Percentiles rank a stretch among this genome's conserved stretches.
phyloP scores from a whole-genome alignment of 2,329 filamentous ascomycete species.

The Immersiporthe knoxdaviesiana region DNA sequence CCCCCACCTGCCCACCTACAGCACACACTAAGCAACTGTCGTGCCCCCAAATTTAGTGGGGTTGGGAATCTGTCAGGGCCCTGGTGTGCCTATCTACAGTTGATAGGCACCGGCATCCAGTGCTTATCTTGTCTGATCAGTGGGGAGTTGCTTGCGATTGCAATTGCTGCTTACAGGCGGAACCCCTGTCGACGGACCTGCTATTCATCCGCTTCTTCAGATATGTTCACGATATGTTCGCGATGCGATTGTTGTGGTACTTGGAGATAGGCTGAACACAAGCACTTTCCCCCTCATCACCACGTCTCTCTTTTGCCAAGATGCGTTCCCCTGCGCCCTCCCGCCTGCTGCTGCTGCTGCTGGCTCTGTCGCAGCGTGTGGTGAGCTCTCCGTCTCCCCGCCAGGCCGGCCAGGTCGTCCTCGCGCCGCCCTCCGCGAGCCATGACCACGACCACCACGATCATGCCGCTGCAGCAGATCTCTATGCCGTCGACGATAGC shows the following conservation, averaged over 20 bases:
- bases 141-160: not conserved
- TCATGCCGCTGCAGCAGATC: not conserved
- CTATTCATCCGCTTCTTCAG: not conserved
- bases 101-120: not conserved
- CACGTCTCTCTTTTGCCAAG: not conserved
- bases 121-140: not conserved
- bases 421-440: constrained; percentile 6
- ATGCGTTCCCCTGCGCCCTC: constrained; percentile 20
- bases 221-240: too few species aligned
- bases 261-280: not conserved
- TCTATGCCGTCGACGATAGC: constrained; percentile 11
- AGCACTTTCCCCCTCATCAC: not conserved
- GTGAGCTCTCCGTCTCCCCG: constrained; percentile 14
- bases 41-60: not conserved
- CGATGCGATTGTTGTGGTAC: too few species aligned
- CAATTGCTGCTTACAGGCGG: not conserved
- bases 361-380: constrained; percentile 20
- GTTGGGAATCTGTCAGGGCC: not conserved
- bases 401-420: constrained; percentile 16
- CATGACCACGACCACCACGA: not conserved
- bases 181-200: not conserved
- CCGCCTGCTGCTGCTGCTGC: constrained; percentile 14
- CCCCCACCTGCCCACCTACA: too few species aligned
- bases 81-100: not conserved
- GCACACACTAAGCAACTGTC: too few species aligned